A percentile compares a stretch with the other conserved stretches of the same genome.
Conservation (phyloP, 208 protist species). For the Leishmania martiniquensis region DNA sequence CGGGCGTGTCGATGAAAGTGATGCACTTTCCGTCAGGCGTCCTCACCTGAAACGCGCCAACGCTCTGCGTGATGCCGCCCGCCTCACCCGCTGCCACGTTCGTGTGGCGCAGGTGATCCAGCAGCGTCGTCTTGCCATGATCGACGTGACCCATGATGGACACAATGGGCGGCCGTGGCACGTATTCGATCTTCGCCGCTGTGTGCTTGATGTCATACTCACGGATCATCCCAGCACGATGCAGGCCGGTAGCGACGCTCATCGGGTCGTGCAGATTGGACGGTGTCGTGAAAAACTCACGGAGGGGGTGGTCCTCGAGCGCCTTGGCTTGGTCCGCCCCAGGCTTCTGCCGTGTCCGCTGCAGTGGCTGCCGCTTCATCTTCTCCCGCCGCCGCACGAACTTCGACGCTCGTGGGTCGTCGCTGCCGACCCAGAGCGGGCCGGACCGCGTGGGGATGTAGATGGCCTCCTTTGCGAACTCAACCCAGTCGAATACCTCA, state of each 20-base stretch:
- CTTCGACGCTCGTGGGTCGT: conserved; percentile 81
- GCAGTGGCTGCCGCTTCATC: conserved; percentile 85
- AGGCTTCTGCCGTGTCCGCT: conserved; percentile 72
- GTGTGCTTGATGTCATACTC: conserved; percentile 90
- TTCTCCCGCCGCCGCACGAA: conserved; percentile 80
- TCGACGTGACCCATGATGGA: conserved; percentile 99
- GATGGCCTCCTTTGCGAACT: conserved; percentile 89
- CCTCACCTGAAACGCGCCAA: conserved; percentile 93
- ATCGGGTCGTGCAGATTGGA: conserved; percentile 83
- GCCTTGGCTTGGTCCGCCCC: conserved; percentile 72
- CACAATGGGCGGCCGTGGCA: conserved; percentile 93
- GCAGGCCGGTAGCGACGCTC: conserved; percentile 77
- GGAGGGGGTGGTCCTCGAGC: conserved; percentile 84
- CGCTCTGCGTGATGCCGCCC: conserved; percentile 98
- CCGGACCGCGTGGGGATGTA: conserved; percentile 86
- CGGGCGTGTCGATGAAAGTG: conserved; percentile 99
- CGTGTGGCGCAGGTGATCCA: conserved; percentile 95
- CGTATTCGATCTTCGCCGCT: conserved; percentile 77
- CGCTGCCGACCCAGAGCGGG: conserved; percentile 85
- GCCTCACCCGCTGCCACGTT: conserved; percentile 95
- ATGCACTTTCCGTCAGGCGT: conserved; percentile 62
- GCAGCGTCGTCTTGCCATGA: conserved; percentile 98
- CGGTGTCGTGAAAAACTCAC: conserved; percentile 87
- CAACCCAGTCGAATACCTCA: conserved; percentile 86
- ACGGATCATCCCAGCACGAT: conserved; percentile 74